Evolutionary conservation across 495 filamentous ascomycete species (phyloP).

Genomic region (Endocarpon pusillum): DNA sequence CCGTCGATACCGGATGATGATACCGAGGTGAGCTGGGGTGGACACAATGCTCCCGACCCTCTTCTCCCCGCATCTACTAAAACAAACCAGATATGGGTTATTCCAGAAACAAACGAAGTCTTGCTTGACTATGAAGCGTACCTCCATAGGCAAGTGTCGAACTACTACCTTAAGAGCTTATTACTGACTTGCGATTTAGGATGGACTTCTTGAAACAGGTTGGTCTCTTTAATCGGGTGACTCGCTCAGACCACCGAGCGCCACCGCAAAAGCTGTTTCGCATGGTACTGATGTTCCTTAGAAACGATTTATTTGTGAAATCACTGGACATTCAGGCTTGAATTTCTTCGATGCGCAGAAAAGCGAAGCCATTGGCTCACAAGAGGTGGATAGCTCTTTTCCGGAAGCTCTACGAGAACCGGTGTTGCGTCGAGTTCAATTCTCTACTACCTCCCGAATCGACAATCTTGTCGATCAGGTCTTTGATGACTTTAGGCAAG

Average conservation of each 20-base stretch:
- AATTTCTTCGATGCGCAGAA: slow-evolving; percentile 88
- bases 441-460: slow-evolving; percentile 76
- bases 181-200: slow-evolving; percentile 26
- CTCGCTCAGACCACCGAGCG: not conserved
- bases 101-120: slow-evolving; percentile 75
- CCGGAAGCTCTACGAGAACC: slow-evolving; percentile 84
- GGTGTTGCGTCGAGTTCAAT: slow-evolving; percentile 77
- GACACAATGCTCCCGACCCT: no score
- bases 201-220: slow-evolving; percentile 91
- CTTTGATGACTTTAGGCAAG: slow-evolving; percentile 73
- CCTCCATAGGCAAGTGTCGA: slow-evolving; percentile 46
- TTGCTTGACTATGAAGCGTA: slow-evolving; percentile 85
- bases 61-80: no score
- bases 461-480: slow-evolving; percentile 65
- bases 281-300: no score
- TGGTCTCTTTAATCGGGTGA: slow-evolving; percentile 10
- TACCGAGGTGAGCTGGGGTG: slow-evolving; percentile 46
- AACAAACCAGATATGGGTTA: slow-evolving; percentile 83
- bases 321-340: slow-evolving; percentile 81
- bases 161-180: slow-evolving; percentile 3
- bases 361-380: slow-evolving; percentile 80
- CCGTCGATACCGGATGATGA: slow-evolving; percentile 65
- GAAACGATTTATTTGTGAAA: slow-evolving; percentile 84
- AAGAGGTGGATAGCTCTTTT: slow-evolving; percentile 79
- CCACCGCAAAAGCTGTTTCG: slow-evolving; percentile 4